A percentile compares a stretch with the other conserved stretches of the same genome.
Conservation (phyloP, 257 asterid genomes). For the Plantago ovata region DNA sequence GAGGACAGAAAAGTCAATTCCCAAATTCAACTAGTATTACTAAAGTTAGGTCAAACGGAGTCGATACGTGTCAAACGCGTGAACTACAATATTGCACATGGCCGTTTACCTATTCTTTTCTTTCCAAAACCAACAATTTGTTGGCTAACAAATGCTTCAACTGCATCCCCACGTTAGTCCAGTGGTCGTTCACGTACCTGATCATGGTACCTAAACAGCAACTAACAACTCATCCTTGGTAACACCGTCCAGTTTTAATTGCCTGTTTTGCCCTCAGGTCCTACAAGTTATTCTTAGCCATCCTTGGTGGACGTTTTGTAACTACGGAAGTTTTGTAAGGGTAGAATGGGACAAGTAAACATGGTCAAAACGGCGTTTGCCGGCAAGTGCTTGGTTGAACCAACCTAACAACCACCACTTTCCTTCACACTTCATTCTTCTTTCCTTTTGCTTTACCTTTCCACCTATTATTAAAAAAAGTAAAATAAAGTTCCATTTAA, state of each 20-base stretch:
- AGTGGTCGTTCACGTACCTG: constrained; percentile 17
- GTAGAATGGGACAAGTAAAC: background rate
- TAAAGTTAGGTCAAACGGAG: constrained; percentile 24
- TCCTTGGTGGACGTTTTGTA: background rate
- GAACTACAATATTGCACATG: constrained; percentile 20
- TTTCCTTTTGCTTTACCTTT: constrained; percentile 17
- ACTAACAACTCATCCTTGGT: constrained; percentile 7
- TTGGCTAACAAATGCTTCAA: constrained; percentile 6
- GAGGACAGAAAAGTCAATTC: background rate
- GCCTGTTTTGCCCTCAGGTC: constrained; percentile 21
- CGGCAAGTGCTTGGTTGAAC: constrained; percentile 67
- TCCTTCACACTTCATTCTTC: constrained; percentile 41
- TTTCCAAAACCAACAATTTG: constrained; percentile 8
- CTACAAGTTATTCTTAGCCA: too few species aligned
- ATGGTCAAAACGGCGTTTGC: constrained; percentile 27
- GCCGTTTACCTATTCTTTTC: constrained; percentile 16
- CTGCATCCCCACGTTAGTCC: constrained; percentile 8
- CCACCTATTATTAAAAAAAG: background rate
- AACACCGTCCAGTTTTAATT: constrained; percentile 17
- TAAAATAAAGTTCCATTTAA: background rate
- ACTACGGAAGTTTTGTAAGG: constrained; percentile 4
- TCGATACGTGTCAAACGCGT: constrained; percentile 31
- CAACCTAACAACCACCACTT: constrained; percentile 65
- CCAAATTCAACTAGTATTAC: constrained; percentile 8
- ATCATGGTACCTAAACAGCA: constrained; percentile 13